Percentiles rank a stretch among this genome's conserved stretches.
These are phyloP conservation scores for Parietichytrium sp. DNA, from an alignment of 108 stramenopile species.

Conservation along the genomic window DNA sequence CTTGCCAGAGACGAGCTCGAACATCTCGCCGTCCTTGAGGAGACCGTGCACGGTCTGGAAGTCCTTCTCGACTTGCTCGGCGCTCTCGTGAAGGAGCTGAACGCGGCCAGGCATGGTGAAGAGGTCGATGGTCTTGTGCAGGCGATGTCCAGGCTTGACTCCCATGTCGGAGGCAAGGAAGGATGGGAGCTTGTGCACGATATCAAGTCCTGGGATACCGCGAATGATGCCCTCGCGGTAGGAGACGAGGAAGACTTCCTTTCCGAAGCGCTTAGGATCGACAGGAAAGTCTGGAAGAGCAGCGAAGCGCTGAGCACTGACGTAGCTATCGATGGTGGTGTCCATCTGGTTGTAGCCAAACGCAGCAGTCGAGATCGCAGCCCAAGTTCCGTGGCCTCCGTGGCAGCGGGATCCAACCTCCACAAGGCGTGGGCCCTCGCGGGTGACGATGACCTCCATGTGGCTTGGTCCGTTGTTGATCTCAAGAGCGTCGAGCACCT, in stretches of 20 bases:
- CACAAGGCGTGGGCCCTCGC: constrained; percentile 82
- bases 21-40: not conserved
- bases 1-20: not conserved
- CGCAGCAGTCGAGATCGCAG: constrained; percentile 68
- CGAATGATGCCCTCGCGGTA: not conserved
- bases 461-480: constrained; percentile 71
- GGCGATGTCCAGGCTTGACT: not conserved
- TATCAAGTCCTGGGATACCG: not conserved
- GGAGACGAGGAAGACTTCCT: constrained; percentile 31
- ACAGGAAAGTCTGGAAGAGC: not conserved
- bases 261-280: not conserved
- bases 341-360: constrained; percentile 83
- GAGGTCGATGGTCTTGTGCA: constrained; percentile 43
- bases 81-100: constrained; percentile 27
- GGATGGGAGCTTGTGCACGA: not conserved
- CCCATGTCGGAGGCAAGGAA: constrained; percentile 30
- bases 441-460: constrained; percentile 46
- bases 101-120: constrained; percentile 41
- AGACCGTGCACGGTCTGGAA: constrained; percentile 35
- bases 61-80: not conserved
- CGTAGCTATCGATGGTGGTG: constrained; percentile 74
- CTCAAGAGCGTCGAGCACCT: constrained; percentile 45
- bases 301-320: constrained; percentile 67
- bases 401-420: constrained; percentile 90
- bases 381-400: constrained; percentile 89